Evolutionary conservation across 208 protist species (phyloP), one percentile per base, ranked within the genome.

Genomic region (Herpetomonas samuelpessoai): DNA sequence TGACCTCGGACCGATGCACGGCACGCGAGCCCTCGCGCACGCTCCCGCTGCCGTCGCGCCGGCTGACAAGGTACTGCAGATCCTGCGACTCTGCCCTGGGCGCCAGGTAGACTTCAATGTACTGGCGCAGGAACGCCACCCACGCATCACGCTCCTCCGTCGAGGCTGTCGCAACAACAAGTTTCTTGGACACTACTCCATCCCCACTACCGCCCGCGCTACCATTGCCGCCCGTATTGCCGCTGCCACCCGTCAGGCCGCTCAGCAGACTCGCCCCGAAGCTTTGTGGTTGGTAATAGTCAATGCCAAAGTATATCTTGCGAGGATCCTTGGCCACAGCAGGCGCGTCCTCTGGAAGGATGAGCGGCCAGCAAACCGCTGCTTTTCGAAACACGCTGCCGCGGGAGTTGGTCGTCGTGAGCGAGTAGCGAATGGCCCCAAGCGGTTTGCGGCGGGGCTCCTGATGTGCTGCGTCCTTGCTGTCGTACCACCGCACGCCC

Each of bases 381-480:
- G 81, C 81, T 45, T 68, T 74, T 44, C 81, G 79, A 56, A 92
- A 87, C 38, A 74, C 71, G 55, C 82, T 92, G 19, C 82, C 81
- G 25, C 81, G 75, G 29, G 76, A 87, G 63, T 89, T 89, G 38
- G 38, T 46, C 22, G 79, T 83, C 49, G 75, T 76, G 4, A 62
- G 35, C 53, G 55, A 92, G 51, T 85, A 89, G 3, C 67, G 57
- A 12, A 83, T 68, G 25, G 50, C 58, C 1, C 69, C 67, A 0
- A 83, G 54, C 2, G 79, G 80, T 31, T 25, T 62, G 1, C 49
- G 45, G 12, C 58, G 41, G 0, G 62, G 62, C 16, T 54, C 4
- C 19, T 50, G 30, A 10, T 51, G 59, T 9, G 69, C 79, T 26
- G 52, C 66, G 25, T 75, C 50, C 27, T 55, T 12, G 9, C 53